These are phyloP conservation scores for Neurospora sp. DNA, from an alignment of 495 filamentous ascomycete genomes.

Conservation along the genomic window DNA sequence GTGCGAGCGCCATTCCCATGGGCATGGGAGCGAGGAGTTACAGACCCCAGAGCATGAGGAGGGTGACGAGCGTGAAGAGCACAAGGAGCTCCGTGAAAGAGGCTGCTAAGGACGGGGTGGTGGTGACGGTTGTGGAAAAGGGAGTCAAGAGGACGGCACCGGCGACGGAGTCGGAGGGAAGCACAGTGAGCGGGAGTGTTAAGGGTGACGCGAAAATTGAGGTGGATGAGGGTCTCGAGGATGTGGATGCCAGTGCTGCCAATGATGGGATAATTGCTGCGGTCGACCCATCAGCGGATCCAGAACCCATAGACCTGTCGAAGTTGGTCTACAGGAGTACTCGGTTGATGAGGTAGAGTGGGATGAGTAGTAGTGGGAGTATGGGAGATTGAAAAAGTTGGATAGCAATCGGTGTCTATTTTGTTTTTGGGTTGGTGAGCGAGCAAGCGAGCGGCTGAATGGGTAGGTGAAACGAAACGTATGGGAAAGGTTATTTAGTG, in stretches of 20 bases:
- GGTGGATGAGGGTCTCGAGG: conserved; percentile 30
- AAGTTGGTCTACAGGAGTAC: conserved; percentile 10
- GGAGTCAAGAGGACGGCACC: conserved; percentile 10
- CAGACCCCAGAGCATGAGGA: conserved; percentile 24
- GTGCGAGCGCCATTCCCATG: not conserved
- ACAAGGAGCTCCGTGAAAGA: conserved; percentile 1
- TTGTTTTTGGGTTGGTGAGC: not conserved
- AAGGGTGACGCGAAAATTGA: conserved; percentile 6
- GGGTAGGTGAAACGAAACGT: not conserved
- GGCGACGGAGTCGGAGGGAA: not conserved
- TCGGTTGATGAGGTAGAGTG: conserved; percentile 6
- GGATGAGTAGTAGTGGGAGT: not conserved
- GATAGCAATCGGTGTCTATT: not conserved
- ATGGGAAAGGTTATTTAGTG: not conserved
- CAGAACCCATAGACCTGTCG: conserved; percentile 16
- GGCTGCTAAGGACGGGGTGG: conserved; percentile 13
- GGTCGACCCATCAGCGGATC: conserved; percentile 30
- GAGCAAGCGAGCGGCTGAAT: not conserved
- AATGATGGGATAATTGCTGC: conserved; percentile 8
- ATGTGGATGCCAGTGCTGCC: conserved; percentile 19
- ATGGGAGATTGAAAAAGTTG: not conserved
- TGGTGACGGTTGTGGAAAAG: not conserved
- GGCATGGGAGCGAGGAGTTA: not conserved
- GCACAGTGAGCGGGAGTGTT: not conserved
- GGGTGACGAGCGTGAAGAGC: not conserved